Conservation (phyloP, 768 basidiomycete species). For the Scleroderma citrinum region DNA sequence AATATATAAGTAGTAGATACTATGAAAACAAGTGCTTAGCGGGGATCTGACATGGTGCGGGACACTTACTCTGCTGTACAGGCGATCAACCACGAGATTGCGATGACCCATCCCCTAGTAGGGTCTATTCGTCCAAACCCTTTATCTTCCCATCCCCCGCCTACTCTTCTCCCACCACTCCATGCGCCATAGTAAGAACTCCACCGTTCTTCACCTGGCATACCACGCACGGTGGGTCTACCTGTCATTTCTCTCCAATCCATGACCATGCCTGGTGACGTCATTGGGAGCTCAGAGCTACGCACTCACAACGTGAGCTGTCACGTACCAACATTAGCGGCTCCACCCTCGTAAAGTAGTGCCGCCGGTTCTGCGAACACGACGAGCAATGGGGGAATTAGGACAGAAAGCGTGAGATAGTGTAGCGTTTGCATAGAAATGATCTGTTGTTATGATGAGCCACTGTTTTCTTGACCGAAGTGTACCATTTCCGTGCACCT, state of each 20-base stretch:
- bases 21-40: constrained; percentile 15
- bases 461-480: background rate
- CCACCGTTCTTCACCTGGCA: constrained; percentile 63
- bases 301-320: background rate
- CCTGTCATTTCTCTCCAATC: constrained; percentile 98
- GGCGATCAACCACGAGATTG: constrained; percentile 77
- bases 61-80: constrained; percentile 77
- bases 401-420: constrained; percentile 80
- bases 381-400: constrained; percentile 74
- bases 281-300: constrained; percentile 1
- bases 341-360: constrained; percentile 69
- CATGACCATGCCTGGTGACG: constrained; percentile 73
- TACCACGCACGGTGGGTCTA: constrained; percentile 62
- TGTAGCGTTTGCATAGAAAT: constrained; percentile 90
- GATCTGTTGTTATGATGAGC: constrained; percentile 55
- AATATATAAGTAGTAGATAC: constrained; percentile 77
- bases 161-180: constrained; percentile 75
- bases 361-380: constrained; percentile 70
- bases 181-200: constrained; percentile 65
- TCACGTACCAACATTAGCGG: constrained; percentile 67
- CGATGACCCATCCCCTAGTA: constrained; percentile 86
- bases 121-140: constrained; percentile 74
- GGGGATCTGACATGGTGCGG: constrained; percentile 2
- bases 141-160: constrained; percentile 41
- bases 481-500: constrained; percentile 40